Evolutionary conservation across 1,284 basidiomycete genomes (phyloP).

Genomic region (Pisolithus thermaeus): DNA sequence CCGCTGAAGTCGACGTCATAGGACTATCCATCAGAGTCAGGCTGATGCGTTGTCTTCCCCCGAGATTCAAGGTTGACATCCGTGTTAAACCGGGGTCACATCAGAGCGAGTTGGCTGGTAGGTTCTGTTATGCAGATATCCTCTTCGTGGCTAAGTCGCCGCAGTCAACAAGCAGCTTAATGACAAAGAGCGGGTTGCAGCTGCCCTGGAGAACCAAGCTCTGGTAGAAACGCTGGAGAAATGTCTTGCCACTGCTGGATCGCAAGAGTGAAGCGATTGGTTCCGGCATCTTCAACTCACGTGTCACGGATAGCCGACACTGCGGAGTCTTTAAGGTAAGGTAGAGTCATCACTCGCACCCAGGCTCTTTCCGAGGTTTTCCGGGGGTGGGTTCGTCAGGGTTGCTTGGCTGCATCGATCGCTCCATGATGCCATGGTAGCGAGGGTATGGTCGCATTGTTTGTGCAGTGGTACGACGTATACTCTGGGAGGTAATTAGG

Average conservation of each 20-base stretch:
- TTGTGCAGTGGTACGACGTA: neutral
- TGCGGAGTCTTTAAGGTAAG: neutral
- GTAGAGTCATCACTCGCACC: too few relatives aligned
- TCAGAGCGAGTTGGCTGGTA: slow-evolving; percentile 87
- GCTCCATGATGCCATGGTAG: too few relatives aligned
- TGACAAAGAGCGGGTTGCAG: slow-evolving; percentile 97
- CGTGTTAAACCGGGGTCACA: slow-evolving; percentile 92
- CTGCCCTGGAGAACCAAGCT: slow-evolving; percentile 89
- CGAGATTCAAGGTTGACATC: slow-evolving; percentile 94
- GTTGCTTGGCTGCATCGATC: too few relatives aligned
- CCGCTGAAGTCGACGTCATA: slow-evolving; percentile 27
- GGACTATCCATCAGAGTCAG: slow-evolving; percentile 92
- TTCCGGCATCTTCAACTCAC: neutral
- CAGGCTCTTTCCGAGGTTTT: too few relatives aligned
- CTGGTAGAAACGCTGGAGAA: slow-evolving; percentile 87
- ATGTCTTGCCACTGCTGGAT: slow-evolving; percentile 55
- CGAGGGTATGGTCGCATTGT: neutral
- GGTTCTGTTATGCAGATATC: slow-evolving; percentile 14
- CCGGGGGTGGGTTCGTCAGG: too few relatives aligned
- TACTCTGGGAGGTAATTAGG: neutral
- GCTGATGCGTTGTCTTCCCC: slow-evolving; percentile 84
- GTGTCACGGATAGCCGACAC: neutral
- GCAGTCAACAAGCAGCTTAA: slow-evolving; percentile 98
- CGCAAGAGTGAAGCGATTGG: neutral
- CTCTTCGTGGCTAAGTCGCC: neutral